Evolutionary conservation across 805 yeast species (phyloP), one percentile per base, ranked within the genome.

Genomic region (Saccharomycopsis lassenensis): DNA sequence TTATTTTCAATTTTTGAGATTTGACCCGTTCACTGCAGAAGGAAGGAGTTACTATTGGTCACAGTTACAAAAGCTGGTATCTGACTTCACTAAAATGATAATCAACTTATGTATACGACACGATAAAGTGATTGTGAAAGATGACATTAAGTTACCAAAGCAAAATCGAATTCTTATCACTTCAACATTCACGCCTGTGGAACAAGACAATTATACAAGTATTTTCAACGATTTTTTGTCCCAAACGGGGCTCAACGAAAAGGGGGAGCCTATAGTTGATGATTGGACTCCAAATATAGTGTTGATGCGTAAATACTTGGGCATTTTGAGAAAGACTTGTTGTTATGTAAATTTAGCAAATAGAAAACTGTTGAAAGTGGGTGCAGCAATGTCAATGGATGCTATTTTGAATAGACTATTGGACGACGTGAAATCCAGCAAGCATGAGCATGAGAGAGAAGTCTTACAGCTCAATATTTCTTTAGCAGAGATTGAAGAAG

Each of bases 181-280:
- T 1, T 63, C 83, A 14, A 84, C 86, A 2, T 81, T 91, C 53
- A 75, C 81, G 3, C 75, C 84, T 0, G 71, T 91, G 15, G 98
- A 91, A 52, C 80, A 81, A 50, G 85, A 83, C 50, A 77, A 83
- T 48, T 91, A 91, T 52, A 69, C 75, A 35, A 74, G 74, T 45
- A 47, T 73, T 15, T 73, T 73, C 50, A 63, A 67, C 14, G 67
- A 70, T n/a, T 84, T 85, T 49, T 59, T 74, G 35, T 49, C 56
- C 11, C 68, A 61, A 21, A 81, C 73, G 22, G 75, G 76, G 3
- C 59, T 77, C 24, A 56, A 61, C 48, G 71, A 68, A 6, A 55
- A 60, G 22, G 75, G 75, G 11, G 61, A 61, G 27, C 78, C 79
- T 1, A 52, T 62, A 1, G 49, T 58, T 3, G 64, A 63, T 7